phyloP scores from a whole-genome alignment of 2,329 filamentous ascomycete genomes.

The Trichoderma afroharzianum region DNA sequence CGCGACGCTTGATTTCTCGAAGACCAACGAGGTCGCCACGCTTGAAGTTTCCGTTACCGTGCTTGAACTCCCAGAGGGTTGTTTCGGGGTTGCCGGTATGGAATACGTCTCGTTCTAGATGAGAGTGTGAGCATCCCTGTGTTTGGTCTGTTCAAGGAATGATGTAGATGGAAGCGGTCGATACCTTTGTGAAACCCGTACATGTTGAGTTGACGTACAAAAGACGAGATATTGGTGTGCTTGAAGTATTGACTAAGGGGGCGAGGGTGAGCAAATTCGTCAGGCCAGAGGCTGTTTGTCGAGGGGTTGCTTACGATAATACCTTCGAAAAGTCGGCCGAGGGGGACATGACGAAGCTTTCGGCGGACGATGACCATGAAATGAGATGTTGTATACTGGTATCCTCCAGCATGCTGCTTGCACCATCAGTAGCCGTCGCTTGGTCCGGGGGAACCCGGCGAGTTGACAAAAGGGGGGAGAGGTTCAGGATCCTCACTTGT shows the following conservation, averaged over 20 bases:
- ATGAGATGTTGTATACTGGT: conserved; percentile 90
- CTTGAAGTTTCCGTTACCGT: conserved; percentile 96
- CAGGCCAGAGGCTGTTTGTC: background rate
- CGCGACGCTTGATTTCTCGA: conserved; percentile 91
- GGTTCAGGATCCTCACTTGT: conserved; percentile 65
- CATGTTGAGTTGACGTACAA: conserved; percentile 97
- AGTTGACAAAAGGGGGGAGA: background rate
- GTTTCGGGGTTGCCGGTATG: conserved; percentile 92
- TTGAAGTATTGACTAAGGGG: conserved; percentile 91
- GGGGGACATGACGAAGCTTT: conserved; percentile 98
- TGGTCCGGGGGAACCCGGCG: background rate
- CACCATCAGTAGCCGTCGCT: background rate
- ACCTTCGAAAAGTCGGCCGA: conserved; percentile 98
- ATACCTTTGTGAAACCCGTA: conserved; percentile 98
- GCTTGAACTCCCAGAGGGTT: conserved; percentile 97
- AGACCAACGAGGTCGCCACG: conserved; percentile 86
- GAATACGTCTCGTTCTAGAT: conserved; percentile 90
- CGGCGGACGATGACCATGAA: conserved; percentile 88
- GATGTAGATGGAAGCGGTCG: conserved; percentile 19
- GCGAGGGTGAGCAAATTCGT: background rate
- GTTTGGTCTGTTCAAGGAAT: background rate
- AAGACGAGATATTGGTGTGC: conserved; percentile 98
- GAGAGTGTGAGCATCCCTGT: background rate
- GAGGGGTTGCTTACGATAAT: conserved; percentile 70
- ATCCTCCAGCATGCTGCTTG: conserved; percentile 76